Evolutionary conservation across 139 green algal species (phyloP), one percentile per base, ranked within the genome.

Genomic region (Trebouxia sp.): DNA sequence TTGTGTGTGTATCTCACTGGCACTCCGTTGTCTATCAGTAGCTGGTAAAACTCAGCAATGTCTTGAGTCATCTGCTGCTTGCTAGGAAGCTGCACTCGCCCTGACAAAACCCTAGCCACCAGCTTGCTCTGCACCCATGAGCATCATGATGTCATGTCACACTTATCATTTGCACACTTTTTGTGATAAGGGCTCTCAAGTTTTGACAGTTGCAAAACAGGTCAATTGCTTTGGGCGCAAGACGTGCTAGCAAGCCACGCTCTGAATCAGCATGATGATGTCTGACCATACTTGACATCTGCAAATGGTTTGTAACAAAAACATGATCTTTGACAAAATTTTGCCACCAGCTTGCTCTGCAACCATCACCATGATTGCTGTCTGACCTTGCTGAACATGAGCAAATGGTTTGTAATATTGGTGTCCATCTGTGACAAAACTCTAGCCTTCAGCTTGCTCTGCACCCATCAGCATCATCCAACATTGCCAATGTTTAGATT

Each of bases 31-130:
- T 48, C 37, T 26, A 67, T 28, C 56, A 65, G 22, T 32, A 56
- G 38, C 10, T 76, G 32, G n/a, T 86, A 80, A 39, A 83, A 78
- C 17, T 80, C 56, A 6, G 39, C 62, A 9, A 78, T 77, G 26
- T 84, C 72, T 2, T 28, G 70, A 24, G 62, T 2, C 87, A 92
- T 92, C 24, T 80, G 65, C 12, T 80, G 37, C 1, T 5, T 50
- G 8, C 53, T 28, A 0, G 87, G 87, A 43, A 91, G 58, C 14
- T 41, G 0, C 1, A 38, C 85, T 0, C 77, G 79, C 30, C 88
- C 88, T 2, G 87, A 90, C 67, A 92, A 82, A 43, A 85, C 74
- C 56, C 84, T 79, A n/a, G 56, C 80, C 1, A 81, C 53, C 37
- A 69, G 78, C 47, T 50, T 50, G 12, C 58, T 62, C 78, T 85